Conservation (phyloP, 2,329 filamentous ascomycete species). For the Fusarium heterosporum region DNA sequence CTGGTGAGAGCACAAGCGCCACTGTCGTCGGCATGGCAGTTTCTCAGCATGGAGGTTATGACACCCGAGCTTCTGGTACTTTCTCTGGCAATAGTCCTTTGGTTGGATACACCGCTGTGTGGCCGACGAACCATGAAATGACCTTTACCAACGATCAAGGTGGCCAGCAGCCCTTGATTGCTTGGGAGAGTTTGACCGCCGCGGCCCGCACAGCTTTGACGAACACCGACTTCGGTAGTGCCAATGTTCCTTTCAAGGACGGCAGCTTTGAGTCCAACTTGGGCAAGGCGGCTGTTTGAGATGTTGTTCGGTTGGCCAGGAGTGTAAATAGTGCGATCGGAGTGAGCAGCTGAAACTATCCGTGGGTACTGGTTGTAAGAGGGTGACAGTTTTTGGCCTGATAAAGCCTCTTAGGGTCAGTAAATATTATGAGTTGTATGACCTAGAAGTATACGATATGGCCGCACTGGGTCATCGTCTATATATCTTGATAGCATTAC, state of each 20-base stretch:
- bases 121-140: constrained; percentile 53
- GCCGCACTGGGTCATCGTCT: not conserved
- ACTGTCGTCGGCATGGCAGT: constrained; percentile 52
- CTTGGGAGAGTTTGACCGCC: constrained; percentile 57
- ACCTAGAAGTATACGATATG: not conserved
- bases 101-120: constrained; percentile 51
- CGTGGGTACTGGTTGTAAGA: not conserved
- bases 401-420: not conserved
- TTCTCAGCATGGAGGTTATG: constrained; percentile 54
- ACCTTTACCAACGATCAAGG: constrained; percentile 53
- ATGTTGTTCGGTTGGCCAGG: not conserved
- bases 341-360: not conserved
- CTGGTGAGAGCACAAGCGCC: constrained; percentile 42
- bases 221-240: constrained; percentile 57
- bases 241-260: constrained; percentile 58
- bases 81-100: constrained; percentile 47
- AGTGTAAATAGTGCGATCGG: not conserved
- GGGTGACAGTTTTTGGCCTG: not conserved
- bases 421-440: not conserved
- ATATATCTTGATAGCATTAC: not conserved
- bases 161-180: constrained; percentile 57
- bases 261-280: constrained; percentile 44
- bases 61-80: constrained; percentile 43
- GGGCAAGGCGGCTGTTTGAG: constrained; percentile 34
- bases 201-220: constrained; percentile 53